Base-by-base conservation (phyloP, 2,329 filamentous ascomycete genomes). In the Lasiodiplodia theobromae region DNA sequence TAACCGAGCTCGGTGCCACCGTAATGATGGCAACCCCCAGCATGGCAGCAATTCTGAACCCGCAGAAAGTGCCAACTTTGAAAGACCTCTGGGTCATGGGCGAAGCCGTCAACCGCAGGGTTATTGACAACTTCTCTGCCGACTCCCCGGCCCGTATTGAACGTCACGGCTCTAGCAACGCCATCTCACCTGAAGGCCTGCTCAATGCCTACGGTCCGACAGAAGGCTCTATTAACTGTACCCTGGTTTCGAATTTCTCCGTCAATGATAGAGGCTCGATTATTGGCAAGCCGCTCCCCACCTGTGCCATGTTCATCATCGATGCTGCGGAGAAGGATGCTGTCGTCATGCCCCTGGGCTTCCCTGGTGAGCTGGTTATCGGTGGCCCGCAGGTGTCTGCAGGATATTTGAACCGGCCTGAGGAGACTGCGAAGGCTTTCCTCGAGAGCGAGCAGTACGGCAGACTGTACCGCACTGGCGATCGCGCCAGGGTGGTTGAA, bases 201-300 rank as follows among this genome's bases (percentile, higher is more conserved):
- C 93, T 89, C 76, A 91, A 96, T 82, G 93, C 89, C 0, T 97
- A 97, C 71, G 93, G 93, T 0, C 92, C 93, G 0, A 93, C 91
- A 0, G 94, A 96, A 77, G 93, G 91, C 0, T 96, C 93, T 1
- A 96, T 97, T 72, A 94, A 97, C 23, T 96, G 92, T 78, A 93
- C 91, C 0, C 86, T 95, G 10, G 90, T 89, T 69, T 78, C 83
- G 11, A 83, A 86, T 52, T 89, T 95, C 76, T 78, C 81, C 0
- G 71, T 73, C 0, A 79, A 82, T 0, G 88, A 93, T 73, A 80
- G 85, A 21, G 87, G 92, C 57, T 90, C 89, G 69, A 94, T 94
- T 72, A 88, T 97, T n/a, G 94, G 94, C 0, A 85, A 83, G 70
- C 86, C 89, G 0, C 87, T 97, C 28, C 80, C 84, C 10, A 97